These are phyloP conservation scores for Spinellus fusiger DNA, from an alignment of 192 early-diverging fungal genomes.

Conservation along the genomic window DNA sequence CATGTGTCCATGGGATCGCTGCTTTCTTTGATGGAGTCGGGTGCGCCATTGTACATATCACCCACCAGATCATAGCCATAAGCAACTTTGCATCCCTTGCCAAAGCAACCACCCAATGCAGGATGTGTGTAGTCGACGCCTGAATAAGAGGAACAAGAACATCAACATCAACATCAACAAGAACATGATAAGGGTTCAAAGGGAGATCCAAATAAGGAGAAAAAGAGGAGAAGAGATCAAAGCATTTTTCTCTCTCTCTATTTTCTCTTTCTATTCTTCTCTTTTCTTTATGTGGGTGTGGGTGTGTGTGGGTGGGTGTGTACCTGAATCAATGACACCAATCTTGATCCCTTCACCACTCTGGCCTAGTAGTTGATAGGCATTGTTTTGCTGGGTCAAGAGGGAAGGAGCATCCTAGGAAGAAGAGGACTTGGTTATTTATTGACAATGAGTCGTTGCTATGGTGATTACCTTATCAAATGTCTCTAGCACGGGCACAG, in stretches of 20 bases:
- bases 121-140: slow-evolving; percentile 55
- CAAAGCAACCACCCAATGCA: slow-evolving; percentile 60
- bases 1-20: slow-evolving; percentile 49
- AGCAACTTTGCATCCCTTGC: slow-evolving; percentile 47
- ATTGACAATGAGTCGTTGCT: too few species aligned
- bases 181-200: neutral
- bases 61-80: slow-evolving; percentile 66
- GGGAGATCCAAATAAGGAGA: neutral
- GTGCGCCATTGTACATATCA: slow-evolving; percentile 37
- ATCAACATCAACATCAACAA: neutral
- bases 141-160: neutral
- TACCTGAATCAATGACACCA: slow-evolving; percentile 64
- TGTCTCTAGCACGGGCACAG: neutral
- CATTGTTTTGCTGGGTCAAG: slow-evolving; percentile 42
- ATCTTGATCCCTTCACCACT: slow-evolving; percentile 57
- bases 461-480: neutral
- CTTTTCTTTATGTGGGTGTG: too few species aligned
- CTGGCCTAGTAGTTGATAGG: slow-evolving; percentile 39
- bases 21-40: slow-evolving; percentile 22
- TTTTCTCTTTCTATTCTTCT: too few species aligned
- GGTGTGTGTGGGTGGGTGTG: too few species aligned
- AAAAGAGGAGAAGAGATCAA: neutral
- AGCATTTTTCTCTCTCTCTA: neutral
- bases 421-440: too few species aligned
- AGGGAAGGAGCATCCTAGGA: slow-evolving; percentile 33